These are phyloP conservation scores for Annulohypoxylon stygium DNA, from an alignment of 495 filamentous ascomycete genomes.

Conservation along the genomic window DNA sequence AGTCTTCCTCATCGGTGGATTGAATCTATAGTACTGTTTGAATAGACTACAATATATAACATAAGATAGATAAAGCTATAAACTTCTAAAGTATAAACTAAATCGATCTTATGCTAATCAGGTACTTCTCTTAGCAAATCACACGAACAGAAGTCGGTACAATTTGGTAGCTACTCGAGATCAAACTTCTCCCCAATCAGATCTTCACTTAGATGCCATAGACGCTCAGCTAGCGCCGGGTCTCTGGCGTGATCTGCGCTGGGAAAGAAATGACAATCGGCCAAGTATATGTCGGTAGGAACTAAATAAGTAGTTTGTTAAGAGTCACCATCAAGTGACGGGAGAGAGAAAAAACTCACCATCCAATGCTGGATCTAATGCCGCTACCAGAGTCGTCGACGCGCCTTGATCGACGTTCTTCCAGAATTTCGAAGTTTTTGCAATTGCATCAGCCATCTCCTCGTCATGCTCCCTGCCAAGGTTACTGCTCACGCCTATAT, in stretches of 20 bases:
- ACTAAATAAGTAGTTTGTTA: constrained; percentile 44
- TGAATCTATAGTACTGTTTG: constrained; percentile 26
- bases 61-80: neutral
- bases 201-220: constrained; percentile 53
- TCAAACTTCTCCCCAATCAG: constrained; percentile 49
- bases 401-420: constrained; percentile 67
- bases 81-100: no score
- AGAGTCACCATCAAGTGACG: constrained; percentile 18
- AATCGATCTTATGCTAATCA: no score
- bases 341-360: constrained; percentile 46
- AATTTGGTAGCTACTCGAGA: constrained; percentile 14
- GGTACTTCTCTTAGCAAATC: no score
- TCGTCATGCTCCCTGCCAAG: constrained; percentile 59
- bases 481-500: constrained; percentile 44
- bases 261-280: constrained; percentile 57
- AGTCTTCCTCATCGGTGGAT: constrained; percentile 20
- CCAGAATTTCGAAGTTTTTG: constrained; percentile 57
- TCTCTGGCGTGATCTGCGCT: constrained; percentile 41
- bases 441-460: constrained; percentile 54
- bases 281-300: constrained; percentile 54
- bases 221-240: constrained; percentile 33
- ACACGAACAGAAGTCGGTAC: no score
- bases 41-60: constrained; percentile 21
- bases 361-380: constrained; percentile 65
- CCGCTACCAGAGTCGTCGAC: constrained; percentile 70